These are phyloP conservation scores for Pouteria glomerata DNA, from an alignment of 148 eudicot species.

Conservation along the genomic window DNA sequence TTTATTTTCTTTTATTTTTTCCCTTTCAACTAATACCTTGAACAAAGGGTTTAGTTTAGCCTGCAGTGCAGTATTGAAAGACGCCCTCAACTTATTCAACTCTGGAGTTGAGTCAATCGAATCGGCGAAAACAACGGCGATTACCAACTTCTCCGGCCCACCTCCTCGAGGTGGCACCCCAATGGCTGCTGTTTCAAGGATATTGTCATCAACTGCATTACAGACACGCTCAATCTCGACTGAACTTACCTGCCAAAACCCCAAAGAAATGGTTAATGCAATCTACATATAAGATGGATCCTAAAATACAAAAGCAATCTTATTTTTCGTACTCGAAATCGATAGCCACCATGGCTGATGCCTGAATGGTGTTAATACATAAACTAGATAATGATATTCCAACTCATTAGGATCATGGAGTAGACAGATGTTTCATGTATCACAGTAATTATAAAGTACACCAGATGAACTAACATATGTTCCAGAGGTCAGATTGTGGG, in stretches of 20 bases:
- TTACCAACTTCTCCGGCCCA: slow-evolving; percentile 82
- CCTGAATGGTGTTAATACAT: neutral
- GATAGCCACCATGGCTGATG: neutral
- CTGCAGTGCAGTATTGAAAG: slow-evolving; percentile 71
- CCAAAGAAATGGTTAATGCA: neutral
- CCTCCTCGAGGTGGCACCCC: slow-evolving; percentile 75
- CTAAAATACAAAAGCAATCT: neutral
- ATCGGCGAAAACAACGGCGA: slow-evolving; percentile 71
- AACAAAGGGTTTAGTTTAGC: slow-evolving; percentile 81
- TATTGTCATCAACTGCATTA: slow-evolving; percentile 41
- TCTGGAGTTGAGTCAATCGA: slow-evolving; percentile 23
- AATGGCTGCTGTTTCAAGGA: slow-evolving; percentile 91
- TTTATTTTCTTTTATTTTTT: too few species aligned
- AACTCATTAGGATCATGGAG: neutral
- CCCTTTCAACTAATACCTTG: slow-evolving; percentile 56
- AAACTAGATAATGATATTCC: neutral
- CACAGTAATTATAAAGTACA: neutral
- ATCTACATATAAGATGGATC: neutral
- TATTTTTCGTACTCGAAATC: neutral
- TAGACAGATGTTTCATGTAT: too few species aligned
- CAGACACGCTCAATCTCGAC: slow-evolving; percentile 87
- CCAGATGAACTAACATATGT: too few species aligned
- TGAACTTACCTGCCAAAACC: slow-evolving; percentile 68
- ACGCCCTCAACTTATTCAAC: slow-evolving; percentile 36
- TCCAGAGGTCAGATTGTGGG: neutral